Base-by-base conservation (phyloP, 768 basidiomycete genomes). In the Hemileccinum impolitum region DNA sequence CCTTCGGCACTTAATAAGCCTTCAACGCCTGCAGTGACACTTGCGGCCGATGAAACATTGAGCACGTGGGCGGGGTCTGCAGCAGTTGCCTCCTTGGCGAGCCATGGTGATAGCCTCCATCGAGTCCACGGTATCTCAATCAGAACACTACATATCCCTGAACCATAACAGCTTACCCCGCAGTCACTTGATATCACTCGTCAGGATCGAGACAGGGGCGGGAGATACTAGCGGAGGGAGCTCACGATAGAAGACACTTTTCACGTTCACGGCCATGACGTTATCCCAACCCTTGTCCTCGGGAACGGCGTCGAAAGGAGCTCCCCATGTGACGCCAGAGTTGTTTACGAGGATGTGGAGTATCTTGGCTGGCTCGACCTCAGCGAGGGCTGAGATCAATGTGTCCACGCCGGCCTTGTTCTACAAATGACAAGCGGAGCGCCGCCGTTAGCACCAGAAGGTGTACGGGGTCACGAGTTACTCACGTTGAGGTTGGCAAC, bases 251-350 rank as follows among this genome's bases (percentile, higher is more conserved):
- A 89, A 93, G 37, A 87, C 73, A 51, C 82, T 82, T 72, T 93
- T 94, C 44, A 94, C 89, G 60, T 94, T 94, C 32, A 92, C 80
- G 18, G 80, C 79, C 63, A 92, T 78, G 34, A 93, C 74, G 31
- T 85, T 83, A 55, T 93, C 90, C 91, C 91, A 93, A 1, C 91
- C 90, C 55, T 82, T 83, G 56, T 81, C 81, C 66, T 92, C 90
- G 0, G 89, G 88, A 53, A 87, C 80, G 55, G 84, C 75, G 10
- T 78, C 71, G 62, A 76, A 88, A 0, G 81, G 75, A 8, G 84
- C 81, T 15, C 87, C 89, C 90, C 89, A 91, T 15, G 85, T 76
- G 23, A 80, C 81, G 7, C 90, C 90, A 9, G 85, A 85, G 67
- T 91, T 92, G 67, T 90, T 92, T 38, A 93, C 79, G 6, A 94